Evolutionary conservation across 2,329 filamentous ascomycete genomes (phyloP), one percentile per base, ranked within the genome.

Genomic region (Ophiostoma populinum): DNA sequence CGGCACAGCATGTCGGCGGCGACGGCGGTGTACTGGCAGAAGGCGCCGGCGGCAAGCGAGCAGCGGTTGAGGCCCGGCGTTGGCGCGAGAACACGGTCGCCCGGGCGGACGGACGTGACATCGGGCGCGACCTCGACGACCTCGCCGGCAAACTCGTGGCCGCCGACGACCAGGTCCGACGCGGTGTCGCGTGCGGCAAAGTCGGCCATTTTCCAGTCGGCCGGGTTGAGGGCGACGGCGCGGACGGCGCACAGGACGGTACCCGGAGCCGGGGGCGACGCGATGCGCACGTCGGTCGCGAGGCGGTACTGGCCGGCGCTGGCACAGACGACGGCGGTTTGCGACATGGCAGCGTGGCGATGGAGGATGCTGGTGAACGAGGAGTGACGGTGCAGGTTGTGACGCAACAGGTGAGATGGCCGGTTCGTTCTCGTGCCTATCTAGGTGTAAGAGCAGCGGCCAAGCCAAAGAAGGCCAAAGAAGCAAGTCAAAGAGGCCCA

Each of bases 151-250:
- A 49, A 54, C 34, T 54, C 51, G 26, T 38, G 44, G 6, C 52
- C 52, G 15, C 36, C 35, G 3, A 49, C 43, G 16, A 46, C 43
- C 7, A 46, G 47, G 6, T 39, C 40, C 3, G 38, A 41, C 1
- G 44, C 43, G 12, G 46, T 46, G 6, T 40, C 41, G 6, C 37
- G 41, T 1, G 44, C 36, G 9, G 38, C 41, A 16, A 43, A 42
- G 18, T 46, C 50, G 19, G 46, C 21, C 43, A 51, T 49, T 33
- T 54, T 54, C 18, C 41, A 42, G 37, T 55, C 52, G 25, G 39
- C 41, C 4, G 51, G 51, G 40, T 53, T 55, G 20, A 55, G 35
- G 9, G 47, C 51, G 2, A 54, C 47, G 1, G 50, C 45, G 27
- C 35, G 31, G 19, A 40, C 38, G 6, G 35, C 35, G 8, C 35